These are phyloP conservation scores for Cytospora paraplurivora DNA, from an alignment of 2,329 filamentous ascomycete genomes.

Conservation along the genomic window DNA sequence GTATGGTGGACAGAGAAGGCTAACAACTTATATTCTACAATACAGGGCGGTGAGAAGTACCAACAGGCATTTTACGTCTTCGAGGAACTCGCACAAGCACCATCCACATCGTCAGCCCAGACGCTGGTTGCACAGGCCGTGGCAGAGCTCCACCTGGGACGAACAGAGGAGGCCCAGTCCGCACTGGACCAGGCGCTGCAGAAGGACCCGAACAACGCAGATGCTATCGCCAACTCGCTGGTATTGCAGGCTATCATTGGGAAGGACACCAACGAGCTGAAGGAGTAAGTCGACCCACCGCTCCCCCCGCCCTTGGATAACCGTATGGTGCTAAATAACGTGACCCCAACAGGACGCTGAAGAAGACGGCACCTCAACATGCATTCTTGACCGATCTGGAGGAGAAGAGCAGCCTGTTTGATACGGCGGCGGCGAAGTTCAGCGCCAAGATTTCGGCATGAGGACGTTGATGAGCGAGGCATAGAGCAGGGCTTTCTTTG, in stretches of 20 bases:
- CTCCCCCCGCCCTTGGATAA: too few species aligned
- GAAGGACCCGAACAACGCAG: slow-evolving; percentile 69
- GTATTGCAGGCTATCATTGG: slow-evolving; percentile 79
- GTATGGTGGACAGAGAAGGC: background rate
- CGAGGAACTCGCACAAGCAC: slow-evolving; percentile 89
- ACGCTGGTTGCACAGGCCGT: slow-evolving; percentile 86
- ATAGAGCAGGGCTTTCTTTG: background rate
- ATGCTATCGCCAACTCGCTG: slow-evolving; percentile 80
- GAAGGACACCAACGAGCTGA: slow-evolving; percentile 66
- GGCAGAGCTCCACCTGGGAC: slow-evolving; percentile 86
- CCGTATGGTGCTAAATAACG: background rate
- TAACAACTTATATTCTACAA: background rate
- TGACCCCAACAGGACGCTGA: slow-evolving; percentile 48
- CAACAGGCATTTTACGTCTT: slow-evolving; percentile 97
- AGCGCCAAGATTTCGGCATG: slow-evolving; percentile 74
- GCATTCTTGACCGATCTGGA: slow-evolving; percentile 71
- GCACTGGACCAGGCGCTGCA: slow-evolving; percentile 79
- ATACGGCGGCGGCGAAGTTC: slow-evolving; percentile 84
- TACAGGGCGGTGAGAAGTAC: slow-evolving; percentile 88
- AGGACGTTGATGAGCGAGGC: slow-evolving; percentile 20
- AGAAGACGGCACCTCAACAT: slow-evolving; percentile 66
- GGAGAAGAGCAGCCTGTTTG: slow-evolving; percentile 87
- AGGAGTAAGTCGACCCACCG: slow-evolving; percentile 53
- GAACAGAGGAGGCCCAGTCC: slow-evolving; percentile 84
- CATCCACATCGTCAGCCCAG: slow-evolving; percentile 74